Base-by-base conservation (phyloP, 1,139 yeast genomes). In the Taphrina deformans region DNA sequence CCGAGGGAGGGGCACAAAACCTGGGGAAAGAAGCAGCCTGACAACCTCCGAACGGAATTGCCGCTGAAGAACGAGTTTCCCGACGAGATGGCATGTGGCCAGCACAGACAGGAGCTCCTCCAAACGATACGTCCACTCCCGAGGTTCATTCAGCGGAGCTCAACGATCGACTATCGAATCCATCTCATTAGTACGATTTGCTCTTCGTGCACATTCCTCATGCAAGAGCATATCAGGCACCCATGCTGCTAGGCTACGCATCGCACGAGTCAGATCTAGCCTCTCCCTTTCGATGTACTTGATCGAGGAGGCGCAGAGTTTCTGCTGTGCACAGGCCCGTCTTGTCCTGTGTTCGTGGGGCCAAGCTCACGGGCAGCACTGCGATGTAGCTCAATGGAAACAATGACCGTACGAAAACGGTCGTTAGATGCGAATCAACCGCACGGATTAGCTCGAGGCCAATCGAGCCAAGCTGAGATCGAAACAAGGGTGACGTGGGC, bases 261-360 rank as follows among this genome's bases (percentile, higher is more conserved):
- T 96, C 97, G 55, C 89, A 89, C 74, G 80, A 82, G 56, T 82
- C 96, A 0, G 87, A 87, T 4, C 89, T 97, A 45, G 89, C 92
- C 74, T 98, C 97, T 31, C 90, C n/a, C n/a, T n/a, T n/a, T n/a
- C n/a, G n/a, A n/a, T n/a, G n/a, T n/a, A n/a, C n/a, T n/a, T n/a
- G n/a, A n/a, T n/a, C n/a, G n/a, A n/a, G n/a, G 18, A n/a, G 41
- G 41, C 41, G 41, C 41, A 14, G 41, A 12, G 6, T 6, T 10
- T 10, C 6, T 29, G 33, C 33, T 29, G 33, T 29, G 33, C 33
- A 29, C 33, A 29, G 33, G 33, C 10, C 33, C n/a, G n/a, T n/a
- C n/a, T n/a, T n/a, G n/a, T n/a, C 2, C 35, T 31, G 5, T 31
- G 35, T 31, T 4, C 14, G 35, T 10, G 35, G 2, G 6, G 18